These are phyloP conservation scores for Trametes cubensis DNA, from an alignment of 768 basidiomycete species.

Conservation along the genomic window DNA sequence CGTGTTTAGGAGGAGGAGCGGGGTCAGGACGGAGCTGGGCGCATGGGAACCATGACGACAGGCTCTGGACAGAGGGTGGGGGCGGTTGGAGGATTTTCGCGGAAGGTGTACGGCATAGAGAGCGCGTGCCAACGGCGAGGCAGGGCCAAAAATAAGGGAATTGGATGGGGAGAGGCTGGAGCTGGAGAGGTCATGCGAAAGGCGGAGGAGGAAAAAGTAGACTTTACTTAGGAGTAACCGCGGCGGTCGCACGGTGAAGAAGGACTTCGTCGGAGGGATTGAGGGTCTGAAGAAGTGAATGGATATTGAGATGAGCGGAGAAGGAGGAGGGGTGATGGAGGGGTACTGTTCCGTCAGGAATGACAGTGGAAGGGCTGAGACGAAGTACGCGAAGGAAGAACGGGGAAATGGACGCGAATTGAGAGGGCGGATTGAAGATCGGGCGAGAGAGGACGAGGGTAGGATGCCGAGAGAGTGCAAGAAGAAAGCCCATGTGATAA, in stretches of 20 bases:
- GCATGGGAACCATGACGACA: background rate
- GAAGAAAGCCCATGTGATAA: slow-evolving; percentile 9
- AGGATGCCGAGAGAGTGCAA: slow-evolving; percentile 9
- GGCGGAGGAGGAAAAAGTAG: background rate
- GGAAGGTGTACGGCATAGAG: slow-evolving; percentile 9
- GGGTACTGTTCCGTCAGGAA: background rate
- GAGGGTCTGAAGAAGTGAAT: background rate
- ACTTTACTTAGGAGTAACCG: slow-evolving; percentile 11
- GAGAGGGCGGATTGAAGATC: background rate
- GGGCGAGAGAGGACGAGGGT: background rate
- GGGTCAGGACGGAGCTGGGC: background rate
- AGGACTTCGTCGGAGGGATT: background rate
- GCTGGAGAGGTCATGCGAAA: background rate
- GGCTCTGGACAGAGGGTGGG: background rate
- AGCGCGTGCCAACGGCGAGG: background rate
- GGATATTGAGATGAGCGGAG: background rate
- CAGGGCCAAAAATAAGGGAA: background rate
- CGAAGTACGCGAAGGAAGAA: background rate
- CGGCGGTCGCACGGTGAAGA: slow-evolving; percentile 1
- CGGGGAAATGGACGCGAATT: slow-evolving; percentile 6
- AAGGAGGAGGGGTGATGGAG: background rate
- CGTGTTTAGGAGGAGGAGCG: background rate
- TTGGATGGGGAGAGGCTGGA: background rate
- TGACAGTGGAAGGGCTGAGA: background rate
- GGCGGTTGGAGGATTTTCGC: slow-evolving; percentile 10